Evolutionary conservation across 495 filamentous ascomycete species (phyloP).

Genomic region (Rhizodiscina lignyota): DNA sequence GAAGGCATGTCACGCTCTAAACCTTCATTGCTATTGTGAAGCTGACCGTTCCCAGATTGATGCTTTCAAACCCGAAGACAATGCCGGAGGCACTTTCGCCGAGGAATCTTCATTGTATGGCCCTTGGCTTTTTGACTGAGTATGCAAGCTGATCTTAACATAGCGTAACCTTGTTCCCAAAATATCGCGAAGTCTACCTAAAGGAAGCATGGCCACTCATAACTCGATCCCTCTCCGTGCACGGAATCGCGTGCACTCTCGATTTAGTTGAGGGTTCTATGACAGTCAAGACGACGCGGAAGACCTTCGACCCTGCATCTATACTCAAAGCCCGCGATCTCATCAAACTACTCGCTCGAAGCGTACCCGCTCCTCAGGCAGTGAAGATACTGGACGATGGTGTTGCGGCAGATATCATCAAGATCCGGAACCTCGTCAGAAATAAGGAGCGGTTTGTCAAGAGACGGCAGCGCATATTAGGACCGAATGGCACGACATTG

Average conservation of each 20-base stretch:
- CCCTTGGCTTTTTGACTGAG: not conserved
- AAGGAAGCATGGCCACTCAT: conserved; percentile 78
- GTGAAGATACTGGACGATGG: conserved; percentile 89
- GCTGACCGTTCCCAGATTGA: conserved; percentile 37
- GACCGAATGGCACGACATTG: conserved; percentile 66
- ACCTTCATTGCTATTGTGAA: not conserved
- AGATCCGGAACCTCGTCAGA: conserved; percentile 72
- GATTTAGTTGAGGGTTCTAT: conserved; percentile 93
- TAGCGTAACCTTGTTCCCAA: conserved; percentile 71
- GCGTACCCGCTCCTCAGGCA: conserved; percentile 83
- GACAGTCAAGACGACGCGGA: conserved; percentile 87
- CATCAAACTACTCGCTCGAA: conserved; percentile 81
- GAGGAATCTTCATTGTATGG: conserved; percentile 73
- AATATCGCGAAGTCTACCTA: conserved; percentile 91
- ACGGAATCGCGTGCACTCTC: conserved; percentile 70
- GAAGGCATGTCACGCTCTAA: conserved; percentile 39
- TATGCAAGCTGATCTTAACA: not conserved
- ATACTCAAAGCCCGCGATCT: conserved; percentile 91
- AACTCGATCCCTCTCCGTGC: conserved; percentile 65
- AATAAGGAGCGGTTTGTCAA: conserved; percentile 98
- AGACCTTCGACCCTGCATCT: conserved; percentile 85
- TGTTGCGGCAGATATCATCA: conserved; percentile 82
- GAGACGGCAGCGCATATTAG: conserved; percentile 79
- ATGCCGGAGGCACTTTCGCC: conserved; percentile 66
- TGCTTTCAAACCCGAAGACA: conserved; percentile 70